These are phyloP conservation scores for Boehmeria nivea DNA, from an alignment of 306 rosid genomes.

Conservation along the genomic window DNA sequence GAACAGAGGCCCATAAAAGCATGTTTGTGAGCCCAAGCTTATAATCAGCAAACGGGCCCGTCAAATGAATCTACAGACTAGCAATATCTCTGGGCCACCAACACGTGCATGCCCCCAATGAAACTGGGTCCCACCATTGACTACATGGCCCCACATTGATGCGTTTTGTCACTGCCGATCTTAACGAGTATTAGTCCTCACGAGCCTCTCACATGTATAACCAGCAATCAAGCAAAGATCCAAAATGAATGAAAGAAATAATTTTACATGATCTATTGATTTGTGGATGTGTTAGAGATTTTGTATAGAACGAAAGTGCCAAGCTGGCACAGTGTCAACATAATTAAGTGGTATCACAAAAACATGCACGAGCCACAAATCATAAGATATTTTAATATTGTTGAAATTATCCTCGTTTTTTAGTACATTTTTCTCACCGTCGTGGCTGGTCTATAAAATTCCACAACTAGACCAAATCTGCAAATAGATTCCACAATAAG, in stretches of 20 bases:
- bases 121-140: background rate
- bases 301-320: background rate
- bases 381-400: background rate
- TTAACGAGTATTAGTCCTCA: background rate
- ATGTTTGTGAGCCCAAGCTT: too few relatives aligned
- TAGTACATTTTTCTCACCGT: background rate
- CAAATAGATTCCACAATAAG: too few relatives aligned
- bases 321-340: background rate
- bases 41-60: too few relatives aligned
- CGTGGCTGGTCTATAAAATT: too few relatives aligned
- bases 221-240: background rate
- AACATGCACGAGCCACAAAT: background rate
- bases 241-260: background rate
- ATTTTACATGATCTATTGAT: too few relatives aligned
- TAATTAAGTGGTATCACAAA: too few relatives aligned
- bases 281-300: too few relatives aligned
- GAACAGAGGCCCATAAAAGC: too few relatives aligned
- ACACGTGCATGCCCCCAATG: background rate
- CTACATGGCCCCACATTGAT: background rate
- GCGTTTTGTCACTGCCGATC: background rate
- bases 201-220: background rate
- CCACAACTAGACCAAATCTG: too few relatives aligned
- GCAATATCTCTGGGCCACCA: conserved; percentile 1
- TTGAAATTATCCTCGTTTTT: too few relatives aligned
- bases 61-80: too few relatives aligned